phyloP scores from a whole-genome alignment of 2,329 filamentous ascomycete genomes.

The Paraconiothyrium brasiliense region DNA sequence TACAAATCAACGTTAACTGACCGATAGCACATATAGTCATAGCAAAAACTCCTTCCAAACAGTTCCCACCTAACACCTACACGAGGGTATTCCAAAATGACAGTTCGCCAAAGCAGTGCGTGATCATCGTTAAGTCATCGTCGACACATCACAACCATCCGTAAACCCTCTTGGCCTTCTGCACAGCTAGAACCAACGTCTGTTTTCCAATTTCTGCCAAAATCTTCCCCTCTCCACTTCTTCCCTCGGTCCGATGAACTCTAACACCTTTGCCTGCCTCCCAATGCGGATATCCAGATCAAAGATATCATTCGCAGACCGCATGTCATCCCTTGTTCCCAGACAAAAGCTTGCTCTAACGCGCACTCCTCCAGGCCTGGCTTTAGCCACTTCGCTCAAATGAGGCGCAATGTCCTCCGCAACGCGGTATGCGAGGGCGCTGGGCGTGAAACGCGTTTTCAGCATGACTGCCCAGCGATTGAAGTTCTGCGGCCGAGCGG shows the following conservation, averaged over 20 bases:
- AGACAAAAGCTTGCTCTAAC: constrained; percentile 58
- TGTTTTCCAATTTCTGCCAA: constrained; percentile 53
- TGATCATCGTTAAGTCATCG: not conserved
- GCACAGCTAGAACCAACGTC: constrained; percentile 55
- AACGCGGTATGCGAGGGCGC: constrained; percentile 53
- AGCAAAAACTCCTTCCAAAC: too few species aligned
- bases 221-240: constrained; percentile 54
- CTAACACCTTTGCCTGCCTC: constrained; percentile 49
- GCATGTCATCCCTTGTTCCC: constrained; percentile 38
- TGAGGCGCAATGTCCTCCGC: constrained; percentile 52
- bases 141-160: not conserved
- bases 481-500: constrained; percentile 33
- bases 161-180: too few species aligned
- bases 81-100: constrained; percentile 6
- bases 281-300: constrained; percentile 57
- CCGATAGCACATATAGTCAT: too few species aligned
- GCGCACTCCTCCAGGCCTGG: constrained; percentile 51
- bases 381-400: constrained; percentile 53
- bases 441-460: constrained; percentile 51
- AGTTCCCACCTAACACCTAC: not conserved
- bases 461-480: constrained; percentile 56
- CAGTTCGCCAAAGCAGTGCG: not conserved
- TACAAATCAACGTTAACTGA: too few species aligned
- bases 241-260: constrained; percentile 55
- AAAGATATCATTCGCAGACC: constrained; percentile 52